Evolutionary conservation across 805 yeast genomes (phyloP).

Genomic region (Candida broadrunensis): DNA sequence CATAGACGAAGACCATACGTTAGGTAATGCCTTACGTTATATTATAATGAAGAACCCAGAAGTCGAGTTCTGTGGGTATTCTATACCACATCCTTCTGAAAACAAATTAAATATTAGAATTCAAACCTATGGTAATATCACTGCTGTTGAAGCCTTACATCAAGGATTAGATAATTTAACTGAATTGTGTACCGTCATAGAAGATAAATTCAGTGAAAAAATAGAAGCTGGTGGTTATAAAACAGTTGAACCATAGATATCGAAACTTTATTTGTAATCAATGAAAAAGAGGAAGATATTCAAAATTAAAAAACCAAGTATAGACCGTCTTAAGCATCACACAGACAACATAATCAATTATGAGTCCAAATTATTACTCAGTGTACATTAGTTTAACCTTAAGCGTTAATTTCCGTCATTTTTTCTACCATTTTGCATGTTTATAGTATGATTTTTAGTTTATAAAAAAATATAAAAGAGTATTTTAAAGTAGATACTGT

Average conservation of each 20-base stretch:
- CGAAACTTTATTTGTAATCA: too few relatives aligned
- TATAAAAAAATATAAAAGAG: too few relatives aligned
- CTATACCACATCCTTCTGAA: conserved; percentile 98
- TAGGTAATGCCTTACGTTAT: conserved; percentile 91
- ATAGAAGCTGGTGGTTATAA: conserved; percentile 53
- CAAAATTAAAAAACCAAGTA: too few relatives aligned
- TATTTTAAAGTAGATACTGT: too few relatives aligned
- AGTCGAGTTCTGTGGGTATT: conserved; percentile 97
- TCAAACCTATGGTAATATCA: conserved; percentile 82
- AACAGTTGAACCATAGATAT: conserved; percentile 46
- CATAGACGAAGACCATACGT: conserved; percentile 90
- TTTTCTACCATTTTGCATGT: too few relatives aligned
- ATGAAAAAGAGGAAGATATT: too few relatives aligned
- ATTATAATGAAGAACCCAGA: conserved; percentile 97
- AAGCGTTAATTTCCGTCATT: too few relatives aligned
- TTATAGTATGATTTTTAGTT: too few relatives aligned
- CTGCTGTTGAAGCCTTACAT: conserved; percentile 91
- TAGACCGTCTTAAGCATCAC: too few relatives aligned
- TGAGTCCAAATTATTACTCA: too few relatives aligned
- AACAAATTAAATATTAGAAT: conserved; percentile 84
- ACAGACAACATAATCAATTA: too few relatives aligned
- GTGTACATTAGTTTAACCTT: too few relatives aligned
- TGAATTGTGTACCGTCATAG: conserved; percentile 80
- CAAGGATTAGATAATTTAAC: conserved; percentile 85
- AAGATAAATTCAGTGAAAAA: conserved; percentile 69